phyloP scores from a whole-genome alignment of 306 rosid genomes.

The Cicer cuneatum region DNA sequence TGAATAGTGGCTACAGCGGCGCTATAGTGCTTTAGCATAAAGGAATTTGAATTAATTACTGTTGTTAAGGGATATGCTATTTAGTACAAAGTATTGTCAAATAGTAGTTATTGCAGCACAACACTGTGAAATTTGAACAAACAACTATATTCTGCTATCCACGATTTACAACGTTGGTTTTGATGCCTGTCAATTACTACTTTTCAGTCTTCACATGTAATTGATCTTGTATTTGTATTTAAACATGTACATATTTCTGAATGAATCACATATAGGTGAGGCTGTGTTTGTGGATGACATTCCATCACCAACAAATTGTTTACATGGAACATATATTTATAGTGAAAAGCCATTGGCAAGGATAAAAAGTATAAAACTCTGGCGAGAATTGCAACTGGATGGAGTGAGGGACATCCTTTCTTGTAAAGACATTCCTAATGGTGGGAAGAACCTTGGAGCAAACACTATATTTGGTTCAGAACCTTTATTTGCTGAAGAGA shows the following conservation, averaged over 20 bases:
- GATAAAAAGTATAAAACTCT: conserved; percentile 59
- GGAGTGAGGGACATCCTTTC: conserved; percentile 67
- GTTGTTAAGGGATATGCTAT: too few species aligned
- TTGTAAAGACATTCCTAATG: conserved; percentile 67
- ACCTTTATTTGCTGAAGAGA: conserved; percentile 73
- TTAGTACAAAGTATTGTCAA: too few species aligned
- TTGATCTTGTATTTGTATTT: conserved; percentile 3
- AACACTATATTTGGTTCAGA: conserved; percentile 55
- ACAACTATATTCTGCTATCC: neutral
- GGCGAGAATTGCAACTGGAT: conserved; percentile 50
- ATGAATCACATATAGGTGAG: conserved; percentile 67
- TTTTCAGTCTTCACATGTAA: neutral
- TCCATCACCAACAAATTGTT: conserved; percentile 79
- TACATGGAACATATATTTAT: conserved; percentile 75
- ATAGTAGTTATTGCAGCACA: too few species aligned
- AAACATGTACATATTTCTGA: neutral
- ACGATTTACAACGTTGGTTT: neutral
- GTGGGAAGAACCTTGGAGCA: conserved; percentile 71
- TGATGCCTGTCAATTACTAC: neutral
- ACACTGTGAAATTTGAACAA: too few species aligned
- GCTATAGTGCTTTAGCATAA: too few species aligned
- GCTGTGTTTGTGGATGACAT: conserved; percentile 91
- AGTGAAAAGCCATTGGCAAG: conserved; percentile 78
- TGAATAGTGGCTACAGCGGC: too few species aligned
- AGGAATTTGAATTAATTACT: too few species aligned